Evolutionary conservation across 2,329 filamentous ascomycete genomes (phyloP).

Genomic region (Bipolaris sorokiniana): DNA sequence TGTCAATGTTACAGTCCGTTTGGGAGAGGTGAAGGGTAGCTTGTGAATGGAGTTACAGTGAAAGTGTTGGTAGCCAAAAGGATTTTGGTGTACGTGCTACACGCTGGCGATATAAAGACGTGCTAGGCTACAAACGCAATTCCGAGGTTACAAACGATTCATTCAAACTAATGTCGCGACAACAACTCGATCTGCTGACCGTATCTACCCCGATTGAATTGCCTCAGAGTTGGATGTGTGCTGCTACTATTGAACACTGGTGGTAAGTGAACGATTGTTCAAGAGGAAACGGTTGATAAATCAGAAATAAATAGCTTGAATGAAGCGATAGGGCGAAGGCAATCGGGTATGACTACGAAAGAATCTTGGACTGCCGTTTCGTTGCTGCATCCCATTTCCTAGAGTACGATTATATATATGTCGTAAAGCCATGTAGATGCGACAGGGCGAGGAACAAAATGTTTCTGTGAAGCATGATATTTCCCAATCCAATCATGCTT

Average conservation of each 20-base stretch:
- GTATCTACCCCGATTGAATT: no score
- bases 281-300: not conserved
- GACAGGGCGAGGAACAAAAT: not conserved
- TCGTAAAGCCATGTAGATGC: not conserved
- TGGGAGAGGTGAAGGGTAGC: not conserved
- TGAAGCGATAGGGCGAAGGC: not conserved
- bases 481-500: conserved; percentile 22
- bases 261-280: no score
- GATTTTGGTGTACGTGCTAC: not conserved
- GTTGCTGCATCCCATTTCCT: not conserved
- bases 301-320: not conserved
- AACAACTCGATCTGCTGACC: not conserved
- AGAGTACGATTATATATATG: not conserved
- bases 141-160: not conserved
- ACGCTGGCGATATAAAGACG: conserved; percentile 4
- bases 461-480: not conserved
- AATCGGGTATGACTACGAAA: not conserved
- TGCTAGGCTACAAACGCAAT: not conserved
- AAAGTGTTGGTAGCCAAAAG: not conserved
- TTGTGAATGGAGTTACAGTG: not conserved
- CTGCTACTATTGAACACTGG: not conserved
- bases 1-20: not conserved
- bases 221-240: not conserved
- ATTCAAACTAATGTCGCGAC: conserved; percentile 11
- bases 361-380: not conserved